Evolutionary conservation across 371 early-diverging fungal genomes (phyloP), one percentile per base, ranked within the genome.

Genomic region (Mucor circinelloides): DNA sequence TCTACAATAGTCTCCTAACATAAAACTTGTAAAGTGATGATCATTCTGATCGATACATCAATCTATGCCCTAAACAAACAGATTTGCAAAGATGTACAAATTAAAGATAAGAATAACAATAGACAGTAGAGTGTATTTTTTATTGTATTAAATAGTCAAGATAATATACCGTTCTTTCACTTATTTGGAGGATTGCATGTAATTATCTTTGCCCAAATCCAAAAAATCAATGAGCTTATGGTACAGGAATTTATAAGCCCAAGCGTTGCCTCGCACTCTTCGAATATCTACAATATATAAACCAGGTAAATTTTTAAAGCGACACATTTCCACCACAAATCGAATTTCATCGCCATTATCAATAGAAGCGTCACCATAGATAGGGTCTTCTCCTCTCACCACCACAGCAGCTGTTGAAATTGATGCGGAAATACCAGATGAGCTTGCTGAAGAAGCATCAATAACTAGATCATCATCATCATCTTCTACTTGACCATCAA

Each of bases 231-330:
- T 73, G 12, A 90, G 67, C 44, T 86, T 86, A 69, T 95, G 88
- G 75, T 97, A 96, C 59, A 97, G 67, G 68, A 91, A 89, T 85
- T 96, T 95, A 86, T 94, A 97, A 0, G 89, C 86, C 96, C 95
- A 95, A 44, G 90, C 86, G 73, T 93, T 94, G 60, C 97, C 97
- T 68, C 89, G 88, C 66, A 91, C 74, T 52, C 96, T 89, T 68
- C 91, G 89, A 69, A 97, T 84, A 69, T 94, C 92, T 36, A 96
- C 92, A 62, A 95, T 90, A 73, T 90, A 93, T n/a, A 95, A 81
- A 27, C 90, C 91, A 34, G 85, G 87, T 28, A 96, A 74, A 77
- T 95, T 94, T 75, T 91, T 91, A 74, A 97, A 89, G 65, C 87
- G 87, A 79, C 95, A 94, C 28, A 97, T 76, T 78, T 96, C 95